A percentile compares a stretch with the other conserved stretches of the same genome.
phyloP scores from a whole-genome alignment of 2,329 filamentous ascomycete species.

The Epichloe elymi region DNA sequence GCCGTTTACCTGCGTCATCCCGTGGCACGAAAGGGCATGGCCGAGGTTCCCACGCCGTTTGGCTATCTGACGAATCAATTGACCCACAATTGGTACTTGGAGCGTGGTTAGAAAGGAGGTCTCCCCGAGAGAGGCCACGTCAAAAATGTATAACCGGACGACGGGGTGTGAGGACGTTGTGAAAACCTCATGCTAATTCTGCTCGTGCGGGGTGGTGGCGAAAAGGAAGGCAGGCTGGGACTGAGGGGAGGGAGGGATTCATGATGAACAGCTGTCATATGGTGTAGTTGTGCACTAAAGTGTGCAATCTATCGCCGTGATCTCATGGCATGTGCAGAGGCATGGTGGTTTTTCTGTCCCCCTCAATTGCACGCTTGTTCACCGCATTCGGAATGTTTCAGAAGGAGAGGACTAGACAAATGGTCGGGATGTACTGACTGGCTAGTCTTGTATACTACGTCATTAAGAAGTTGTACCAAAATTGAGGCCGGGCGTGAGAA shows the following conservation, averaged over 20 bases:
- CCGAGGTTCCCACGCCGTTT: conserved; percentile 81
- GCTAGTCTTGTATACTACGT: background rate
- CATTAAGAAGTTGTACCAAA: background rate
- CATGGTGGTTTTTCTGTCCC: background rate
- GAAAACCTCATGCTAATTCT: background rate
- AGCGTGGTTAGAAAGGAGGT: conserved; percentile 46
- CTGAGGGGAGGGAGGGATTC: background rate
- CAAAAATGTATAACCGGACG: background rate
- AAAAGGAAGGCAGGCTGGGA: too few species aligned
- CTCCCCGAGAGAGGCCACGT: too few species aligned
- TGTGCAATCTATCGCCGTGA: background rate
- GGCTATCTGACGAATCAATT: conserved; percentile 55
- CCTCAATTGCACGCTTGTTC: background rate
- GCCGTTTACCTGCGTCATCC: conserved; percentile 93
- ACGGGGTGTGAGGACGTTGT: background rate
- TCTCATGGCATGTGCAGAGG: background rate
- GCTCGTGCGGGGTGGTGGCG: background rate
- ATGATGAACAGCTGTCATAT: background rate
- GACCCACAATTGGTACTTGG: conserved; percentile 89
- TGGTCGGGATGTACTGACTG: background rate
- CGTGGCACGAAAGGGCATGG: conserved; percentile 66
- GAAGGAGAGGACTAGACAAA: background rate
- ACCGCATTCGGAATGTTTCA: background rate
- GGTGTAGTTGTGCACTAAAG: background rate
- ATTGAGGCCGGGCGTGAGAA: too few species aligned